A percentile compares a stretch with the other conserved stretches of the same genome.
phyloP scores from a whole-genome alignment of 1,284 basidiomycete species.

The Marasmius tenuissimus region DNA sequence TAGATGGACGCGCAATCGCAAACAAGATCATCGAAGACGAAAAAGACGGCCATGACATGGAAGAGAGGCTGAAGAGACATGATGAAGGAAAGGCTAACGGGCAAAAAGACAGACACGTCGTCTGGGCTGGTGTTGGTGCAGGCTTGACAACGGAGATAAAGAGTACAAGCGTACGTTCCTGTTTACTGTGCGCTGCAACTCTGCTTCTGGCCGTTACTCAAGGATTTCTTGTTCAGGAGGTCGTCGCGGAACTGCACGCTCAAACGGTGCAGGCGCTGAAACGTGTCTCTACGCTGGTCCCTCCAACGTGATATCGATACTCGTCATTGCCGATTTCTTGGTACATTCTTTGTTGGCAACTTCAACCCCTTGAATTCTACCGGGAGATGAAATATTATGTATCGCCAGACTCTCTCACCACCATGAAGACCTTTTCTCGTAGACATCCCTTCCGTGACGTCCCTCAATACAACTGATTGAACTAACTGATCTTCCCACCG shows the following conservation, averaged over 20 bases:
- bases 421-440: too few species aligned
- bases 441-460: too few species aligned
- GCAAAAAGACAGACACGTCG: conserved; percentile 15
- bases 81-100: conserved; percentile 8
- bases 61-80: conserved; percentile 9
- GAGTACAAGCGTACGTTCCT: conserved; percentile 8
- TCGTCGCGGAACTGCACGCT: background rate
- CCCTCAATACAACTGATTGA: too few species aligned
- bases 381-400: background rate
- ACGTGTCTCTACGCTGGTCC: background rate
- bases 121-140: conserved; percentile 22
- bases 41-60: conserved; percentile 2
- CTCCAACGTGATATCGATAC: background rate
- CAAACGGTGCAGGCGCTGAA: background rate
- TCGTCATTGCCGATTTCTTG: background rate
- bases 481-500: too few species aligned
- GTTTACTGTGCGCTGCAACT: background rate
- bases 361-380: background rate
- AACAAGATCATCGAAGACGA: conserved; percentile 20
- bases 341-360: background rate
- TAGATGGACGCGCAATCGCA: conserved; percentile 42
- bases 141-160: conserved; percentile 12
- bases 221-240: background rate
- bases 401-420: too few species aligned
- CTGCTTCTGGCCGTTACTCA: background rate